Conservation (phyloP, 345 rosid species). For the Abelmoschus esculentus region DNA sequence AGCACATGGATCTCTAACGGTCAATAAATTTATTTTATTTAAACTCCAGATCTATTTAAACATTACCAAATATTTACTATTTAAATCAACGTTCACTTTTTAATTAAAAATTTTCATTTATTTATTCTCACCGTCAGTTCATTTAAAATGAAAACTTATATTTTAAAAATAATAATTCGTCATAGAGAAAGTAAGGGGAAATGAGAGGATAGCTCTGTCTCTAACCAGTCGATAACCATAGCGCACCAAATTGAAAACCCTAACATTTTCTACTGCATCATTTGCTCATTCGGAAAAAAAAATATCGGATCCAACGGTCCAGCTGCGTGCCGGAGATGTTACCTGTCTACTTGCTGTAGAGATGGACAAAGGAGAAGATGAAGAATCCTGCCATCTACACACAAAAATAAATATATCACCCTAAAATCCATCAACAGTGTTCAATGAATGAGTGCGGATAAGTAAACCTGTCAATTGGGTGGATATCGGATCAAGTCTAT, state of each 20-base stretch:
- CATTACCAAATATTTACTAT: too few species aligned
- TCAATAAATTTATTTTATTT: too few species aligned
- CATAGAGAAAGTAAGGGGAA: too few species aligned
- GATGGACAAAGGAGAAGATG: constrained; percentile 55
- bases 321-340: not conserved
- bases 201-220: not conserved
- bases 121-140: too few species aligned
- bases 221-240: not conserved
- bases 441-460: constrained; percentile 4
- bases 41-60: too few species aligned
- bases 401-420: not conserved
- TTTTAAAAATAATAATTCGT: not conserved
- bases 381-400: constrained; percentile 79
- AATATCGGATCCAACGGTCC: not conserved
- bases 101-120: too few species aligned
- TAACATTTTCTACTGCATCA: not conserved
- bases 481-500: constrained; percentile 55
- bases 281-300: not conserved
- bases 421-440: too few species aligned
- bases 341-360: constrained; percentile 46
- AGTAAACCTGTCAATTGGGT: constrained; percentile 29
- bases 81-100: too few species aligned
- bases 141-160: too few species aligned
- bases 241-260: not conserved
- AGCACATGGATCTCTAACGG: too few species aligned